Conservation (phyloP, 2,329 filamentous ascomycete species). For the Drechslerella stenobrocha region DNA sequence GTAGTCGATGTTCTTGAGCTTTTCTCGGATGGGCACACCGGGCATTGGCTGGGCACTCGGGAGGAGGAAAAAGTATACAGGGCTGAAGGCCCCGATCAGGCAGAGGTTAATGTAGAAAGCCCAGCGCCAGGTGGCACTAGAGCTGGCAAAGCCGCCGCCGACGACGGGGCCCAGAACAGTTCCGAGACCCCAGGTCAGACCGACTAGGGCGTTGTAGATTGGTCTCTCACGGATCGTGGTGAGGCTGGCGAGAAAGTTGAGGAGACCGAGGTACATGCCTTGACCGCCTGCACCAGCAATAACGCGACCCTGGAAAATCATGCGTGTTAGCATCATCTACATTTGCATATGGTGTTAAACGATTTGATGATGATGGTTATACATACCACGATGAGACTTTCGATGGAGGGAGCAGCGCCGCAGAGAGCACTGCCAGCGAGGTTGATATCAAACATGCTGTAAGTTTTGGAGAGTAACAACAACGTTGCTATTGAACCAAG, state of each 20-base stretch:
- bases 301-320: conserved; percentile 57
- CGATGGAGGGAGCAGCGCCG: conserved; percentile 54
- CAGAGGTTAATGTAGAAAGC: conserved; percentile 64
- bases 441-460: conserved; percentile 59
- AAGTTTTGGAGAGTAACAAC: conserved; percentile 55
- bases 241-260: conserved; percentile 53
- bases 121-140: conserved; percentile 58
- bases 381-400: conserved; percentile 49
- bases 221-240: conserved; percentile 54
- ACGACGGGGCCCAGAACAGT: conserved; percentile 60
- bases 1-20: conserved; percentile 57
- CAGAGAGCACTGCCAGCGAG: conserved; percentile 54
- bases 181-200: conserved; percentile 57
- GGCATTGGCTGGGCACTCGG: conserved; percentile 54
- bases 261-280: conserved; percentile 57
- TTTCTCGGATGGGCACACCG: conserved; percentile 37
- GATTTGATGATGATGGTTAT: not conserved
- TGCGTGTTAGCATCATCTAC: no score
- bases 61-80: conserved; percentile 59
- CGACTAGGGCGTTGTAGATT: conserved; percentile 53
- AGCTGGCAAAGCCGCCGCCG: conserved; percentile 58
- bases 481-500: conserved; percentile 57
- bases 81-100: conserved; percentile 57
- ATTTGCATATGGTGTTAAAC: conserved; percentile 1
- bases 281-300: conserved; percentile 59